Conservation (phyloP, 2,329 filamentous ascomycete species). For the Calonectria pseudoreteaudii region DNA sequence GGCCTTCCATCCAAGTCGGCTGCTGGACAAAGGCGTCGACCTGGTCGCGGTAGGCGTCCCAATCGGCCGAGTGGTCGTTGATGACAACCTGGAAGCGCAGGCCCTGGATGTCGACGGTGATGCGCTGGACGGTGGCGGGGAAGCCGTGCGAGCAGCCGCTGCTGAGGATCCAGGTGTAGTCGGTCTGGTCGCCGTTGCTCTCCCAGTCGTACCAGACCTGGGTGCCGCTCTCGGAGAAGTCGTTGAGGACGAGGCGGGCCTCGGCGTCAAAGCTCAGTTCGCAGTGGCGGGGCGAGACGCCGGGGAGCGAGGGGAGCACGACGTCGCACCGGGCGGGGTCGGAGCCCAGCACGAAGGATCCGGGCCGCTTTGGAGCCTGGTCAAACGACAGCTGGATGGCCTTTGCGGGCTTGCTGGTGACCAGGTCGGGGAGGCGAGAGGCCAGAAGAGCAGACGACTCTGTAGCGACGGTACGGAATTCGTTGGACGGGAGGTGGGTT, state of each 20-base stretch:
- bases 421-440: constrained; percentile 44
- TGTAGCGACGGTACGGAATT: constrained; percentile 41
- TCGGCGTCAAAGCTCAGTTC: constrained; percentile 53
- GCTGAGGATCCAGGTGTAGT: constrained; percentile 52
- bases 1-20: constrained; percentile 41
- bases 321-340: constrained; percentile 52
- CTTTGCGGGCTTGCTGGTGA: constrained; percentile 39
- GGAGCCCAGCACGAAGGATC: constrained; percentile 53
- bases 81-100: constrained; percentile 54
- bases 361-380: constrained; percentile 47
- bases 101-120: constrained; percentile 54
- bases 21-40: constrained; percentile 50
- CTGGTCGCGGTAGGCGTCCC: constrained; percentile 47
- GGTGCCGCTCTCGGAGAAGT: constrained; percentile 52
- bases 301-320: constrained; percentile 49
- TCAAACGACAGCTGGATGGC: constrained; percentile 53
- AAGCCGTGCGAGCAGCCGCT: constrained; percentile 49
- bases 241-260: constrained; percentile 52
- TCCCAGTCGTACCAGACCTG: constrained; percentile 58
- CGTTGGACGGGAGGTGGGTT: constrained; percentile 48
- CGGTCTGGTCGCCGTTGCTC: constrained; percentile 51
- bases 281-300: constrained; percentile 53
- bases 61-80: constrained; percentile 50
- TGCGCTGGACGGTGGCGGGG: constrained; percentile 47
- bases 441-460: constrained; percentile 41